Evolutionary conservation across 176 grass and related monocot species (phyloP), one percentile per base, ranked within the genome.

Genomic region (Echinochloa phyllopogon): DNA sequence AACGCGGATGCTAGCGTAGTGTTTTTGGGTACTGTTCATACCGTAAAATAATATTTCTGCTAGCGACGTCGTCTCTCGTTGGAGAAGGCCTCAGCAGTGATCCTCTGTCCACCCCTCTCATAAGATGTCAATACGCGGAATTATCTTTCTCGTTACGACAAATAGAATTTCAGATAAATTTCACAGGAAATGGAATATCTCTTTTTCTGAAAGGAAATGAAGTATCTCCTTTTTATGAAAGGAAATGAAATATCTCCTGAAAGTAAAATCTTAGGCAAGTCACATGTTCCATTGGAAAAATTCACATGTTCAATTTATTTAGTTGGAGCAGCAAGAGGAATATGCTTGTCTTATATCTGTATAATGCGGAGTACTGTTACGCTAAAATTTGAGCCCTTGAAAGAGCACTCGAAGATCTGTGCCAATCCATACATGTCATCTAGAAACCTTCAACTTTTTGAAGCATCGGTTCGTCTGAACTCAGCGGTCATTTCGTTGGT

Each of bases 391-490:
- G 16, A 11, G 9, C 14, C 12, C 16, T 16, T 3, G 17, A 56
- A 37, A 53, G 72, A 55, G 72, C 29, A 74, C 27, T 21, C 27
- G 9, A 4, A 56, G 33, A 75, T 75, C 36, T 56, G 24, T 52
- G 37, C 69, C 16, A 39, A 75, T 75, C 49, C 77, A 38, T 50
- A 79, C 42, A 49, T 37, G 18, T 49, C 60, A 64, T 65, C 9
- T 37, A n/a, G 47, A 47, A 48, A 50, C 50, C 29, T 49, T 21
- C 17, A 37, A 21, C 40, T 65, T 74, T 64, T 65, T 27, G 65
- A 83, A 72, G n/a, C 80, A 78, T 49, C 64, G 55, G 65, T 77
- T 83, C 40, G 20, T 56, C 67, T 64, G 71, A 57, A 57, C 20
- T 78, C 74, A 39, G 24, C 36, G 8, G 18, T 58, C 81, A 58